A percentile compares a stretch with the other conserved stretches of the same genome.
Evolutionary conservation across 2,329 filamentous ascomycete species (phyloP).

Genomic region (Phyllosticta citrichinensis): DNA sequence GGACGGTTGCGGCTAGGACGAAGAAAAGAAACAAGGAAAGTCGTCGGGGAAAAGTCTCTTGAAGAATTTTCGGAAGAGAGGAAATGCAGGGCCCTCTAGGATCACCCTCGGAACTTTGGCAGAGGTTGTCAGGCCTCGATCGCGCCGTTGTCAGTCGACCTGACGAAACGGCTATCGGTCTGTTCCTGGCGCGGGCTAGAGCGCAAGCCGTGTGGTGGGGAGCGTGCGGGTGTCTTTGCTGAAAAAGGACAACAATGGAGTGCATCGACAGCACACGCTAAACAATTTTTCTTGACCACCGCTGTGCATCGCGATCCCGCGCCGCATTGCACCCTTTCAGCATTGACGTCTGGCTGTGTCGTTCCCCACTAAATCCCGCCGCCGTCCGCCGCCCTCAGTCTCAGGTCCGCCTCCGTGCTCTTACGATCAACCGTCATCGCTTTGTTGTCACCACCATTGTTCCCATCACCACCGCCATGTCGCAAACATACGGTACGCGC

Average conservation of each 20-base stretch:
- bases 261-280: background rate
- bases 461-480: slow-evolving; percentile 15
- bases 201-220: background rate
- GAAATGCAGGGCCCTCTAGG: background rate
- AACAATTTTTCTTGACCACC: background rate
- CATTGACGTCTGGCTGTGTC: background rate
- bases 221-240: background rate
- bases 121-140: background rate
- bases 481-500: slow-evolving; percentile 39
- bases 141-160: slow-evolving; percentile 5
- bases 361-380: background rate
- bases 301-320: background rate
- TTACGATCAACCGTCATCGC: background rate
- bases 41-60: slow-evolving; percentile 1
- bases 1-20: slow-evolving; percentile 1
- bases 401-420: background rate
- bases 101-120: background rate
- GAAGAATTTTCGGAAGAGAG: slow-evolving; percentile 1
- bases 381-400: background rate
- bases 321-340: background rate
- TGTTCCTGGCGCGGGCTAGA: background rate
- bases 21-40: slow-evolving; percentile 5
- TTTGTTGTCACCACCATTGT: background rate
- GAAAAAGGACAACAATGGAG: background rate
- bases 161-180: background rate